Percentiles rank a stretch among this genome's conserved stretches.
These are phyloP conservation scores for Periconia sp. DNA, from an alignment of 2,329 filamentous ascomycete species.

Conservation along the genomic window DNA sequence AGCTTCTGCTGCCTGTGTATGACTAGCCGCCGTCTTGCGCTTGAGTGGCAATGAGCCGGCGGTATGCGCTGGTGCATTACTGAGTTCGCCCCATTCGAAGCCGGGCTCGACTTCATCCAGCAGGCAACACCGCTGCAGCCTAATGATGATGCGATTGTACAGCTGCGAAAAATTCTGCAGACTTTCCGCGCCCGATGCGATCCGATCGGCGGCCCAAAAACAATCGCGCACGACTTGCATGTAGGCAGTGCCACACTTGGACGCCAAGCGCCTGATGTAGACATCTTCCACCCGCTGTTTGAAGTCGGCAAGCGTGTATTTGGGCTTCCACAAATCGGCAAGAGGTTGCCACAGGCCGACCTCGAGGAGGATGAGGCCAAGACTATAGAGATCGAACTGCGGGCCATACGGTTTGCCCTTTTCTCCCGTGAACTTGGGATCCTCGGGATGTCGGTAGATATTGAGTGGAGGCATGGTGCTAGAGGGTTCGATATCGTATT, in stretches of 20 bases:
- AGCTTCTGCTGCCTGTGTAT: constrained; percentile 26
- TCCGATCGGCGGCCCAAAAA: constrained; percentile 66
- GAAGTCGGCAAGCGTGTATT: constrained; percentile 63
- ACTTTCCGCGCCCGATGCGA: constrained; percentile 26
- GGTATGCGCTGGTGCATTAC: constrained; percentile 22
- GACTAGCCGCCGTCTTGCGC: constrained; percentile 30
- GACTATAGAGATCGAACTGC: constrained; percentile 68
- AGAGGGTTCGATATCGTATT: constrained; percentile 51
- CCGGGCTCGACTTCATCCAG: constrained; percentile 41
- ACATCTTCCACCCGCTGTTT: constrained; percentile 65
- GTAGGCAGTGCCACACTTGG: constrained; percentile 72
- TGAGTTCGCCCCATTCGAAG: constrained; percentile 30
- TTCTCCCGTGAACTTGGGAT: constrained; percentile 39
- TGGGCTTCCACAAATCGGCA: constrained; percentile 59
- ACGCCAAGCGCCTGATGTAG: constrained; percentile 65
- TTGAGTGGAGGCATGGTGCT: constrained; percentile 49
- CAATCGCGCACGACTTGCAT: constrained; percentile 74
- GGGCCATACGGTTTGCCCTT: constrained; percentile 30
- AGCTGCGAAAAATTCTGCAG: constrained; percentile 36
- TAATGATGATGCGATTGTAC: constrained; percentile 50
- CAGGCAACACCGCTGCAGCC: constrained; percentile 43
- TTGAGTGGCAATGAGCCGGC: constrained; percentile 29
- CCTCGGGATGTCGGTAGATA: constrained; percentile 69
- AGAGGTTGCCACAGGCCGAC: constrained; percentile 75
- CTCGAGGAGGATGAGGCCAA: constrained; percentile 72